Evolutionary conservation across 108 stramenopile genomes (phyloP).

Genomic region (Cylindrotheca closterium): DNA sequence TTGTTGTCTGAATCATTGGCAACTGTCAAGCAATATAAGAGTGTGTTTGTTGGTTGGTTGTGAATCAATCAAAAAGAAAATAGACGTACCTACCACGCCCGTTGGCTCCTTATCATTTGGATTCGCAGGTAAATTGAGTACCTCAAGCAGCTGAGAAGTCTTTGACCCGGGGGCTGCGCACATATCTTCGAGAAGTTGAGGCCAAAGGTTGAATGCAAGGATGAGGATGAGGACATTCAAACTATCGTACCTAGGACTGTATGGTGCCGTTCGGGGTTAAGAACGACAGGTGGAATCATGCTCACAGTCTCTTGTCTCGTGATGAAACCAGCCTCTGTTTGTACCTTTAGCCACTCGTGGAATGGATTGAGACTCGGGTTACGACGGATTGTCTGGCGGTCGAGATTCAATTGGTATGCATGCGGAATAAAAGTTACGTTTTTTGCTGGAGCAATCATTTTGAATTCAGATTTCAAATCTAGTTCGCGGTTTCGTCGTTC

Average conservation of each 20-base stretch:
- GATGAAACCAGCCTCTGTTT: conserved; percentile 82
- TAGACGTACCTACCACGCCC: too few species aligned
- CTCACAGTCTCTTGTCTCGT: conserved; percentile 98
- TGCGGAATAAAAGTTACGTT: conserved; percentile 68
- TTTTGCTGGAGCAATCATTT: conserved; percentile 63
- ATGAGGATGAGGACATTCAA: too few species aligned
- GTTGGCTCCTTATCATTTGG: conserved; percentile 30
- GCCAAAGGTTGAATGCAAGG: too few species aligned
- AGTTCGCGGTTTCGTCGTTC: conserved; percentile 36
- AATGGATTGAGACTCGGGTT: conserved; percentile 58
- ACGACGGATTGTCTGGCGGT: conserved; percentile 69
- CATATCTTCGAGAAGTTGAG: too few species aligned
- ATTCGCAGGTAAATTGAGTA: conserved; percentile 44
- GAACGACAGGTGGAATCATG: conserved; percentile 97
- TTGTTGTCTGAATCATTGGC: conserved; percentile 95
- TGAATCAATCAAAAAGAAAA: too few species aligned
- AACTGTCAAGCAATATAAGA: too few species aligned
- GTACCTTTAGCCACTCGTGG: conserved; percentile 76
- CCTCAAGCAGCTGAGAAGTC: conserved; percentile 95
- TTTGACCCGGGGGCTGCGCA: conserved; percentile 99
- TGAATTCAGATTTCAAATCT: conserved; percentile 23
- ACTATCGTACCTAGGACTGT: too few species aligned
- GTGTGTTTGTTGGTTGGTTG: too few species aligned
- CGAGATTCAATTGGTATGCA: conserved; percentile 74
- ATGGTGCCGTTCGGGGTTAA: conserved; percentile 81